A percentile compares a stretch with the other conserved stretches of the same genome.
Conservation (phyloP, 1,139 yeast genomes). For the Nakaseomyces bracarensis region DNA sequence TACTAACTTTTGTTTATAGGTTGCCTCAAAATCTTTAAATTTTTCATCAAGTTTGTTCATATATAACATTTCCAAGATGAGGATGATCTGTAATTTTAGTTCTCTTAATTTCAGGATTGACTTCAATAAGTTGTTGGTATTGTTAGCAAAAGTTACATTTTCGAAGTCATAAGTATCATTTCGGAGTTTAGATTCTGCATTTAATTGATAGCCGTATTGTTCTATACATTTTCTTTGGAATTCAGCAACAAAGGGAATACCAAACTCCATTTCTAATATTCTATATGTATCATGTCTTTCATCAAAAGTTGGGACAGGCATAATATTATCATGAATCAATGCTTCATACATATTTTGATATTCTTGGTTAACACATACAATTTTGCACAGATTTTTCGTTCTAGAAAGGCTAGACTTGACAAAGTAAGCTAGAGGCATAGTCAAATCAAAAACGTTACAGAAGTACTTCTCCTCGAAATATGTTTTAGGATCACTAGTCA, state of each 20-base stretch:
- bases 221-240: conserved; percentile 3
- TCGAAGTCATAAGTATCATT: background rate
- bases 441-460: conserved; percentile 22
- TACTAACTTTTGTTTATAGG: conserved; percentile 22
- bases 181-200: conserved; percentile 9
- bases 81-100: conserved; percentile 55
- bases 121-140: background rate
- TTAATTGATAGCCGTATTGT: background rate
- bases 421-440: conserved; percentile 28
- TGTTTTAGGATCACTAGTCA: conserved; percentile 13
- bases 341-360: conserved; percentile 12
- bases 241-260: conserved; percentile 7
- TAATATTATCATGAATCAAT: conserved; percentile 12
- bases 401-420: conserved; percentile 28
- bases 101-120: conserved; percentile 49
- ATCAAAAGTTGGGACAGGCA: conserved; percentile 22
- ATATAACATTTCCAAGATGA: conserved; percentile 42
- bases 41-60: conserved; percentile 28
- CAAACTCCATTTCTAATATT: background rate
- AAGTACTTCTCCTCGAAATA: conserved; percentile 25
- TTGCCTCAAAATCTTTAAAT: conserved; percentile 26
- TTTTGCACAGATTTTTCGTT: conserved; percentile 23
- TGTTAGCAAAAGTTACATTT: background rate
- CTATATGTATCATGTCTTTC: conserved; percentile 15
- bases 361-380: conserved; percentile 8